Percentiles rank a stretch among this genome's conserved stretches.
These are phyloP conservation scores for Rhizomucor miehei DNA, from an alignment of 371 early-diverging fungal species.

Conservation along the genomic window DNA sequence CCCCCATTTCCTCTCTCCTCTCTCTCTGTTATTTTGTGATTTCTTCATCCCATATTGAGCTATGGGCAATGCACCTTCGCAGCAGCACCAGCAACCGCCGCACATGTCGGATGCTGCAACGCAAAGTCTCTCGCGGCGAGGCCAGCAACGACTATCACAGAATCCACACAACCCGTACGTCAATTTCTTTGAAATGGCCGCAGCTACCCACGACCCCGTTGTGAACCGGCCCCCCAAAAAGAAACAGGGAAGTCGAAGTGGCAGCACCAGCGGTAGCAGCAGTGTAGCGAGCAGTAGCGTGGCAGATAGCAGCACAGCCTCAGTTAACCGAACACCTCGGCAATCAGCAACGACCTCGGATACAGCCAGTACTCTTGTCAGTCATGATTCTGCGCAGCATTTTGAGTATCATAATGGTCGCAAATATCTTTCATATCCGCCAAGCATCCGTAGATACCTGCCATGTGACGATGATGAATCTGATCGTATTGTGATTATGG, in stretches of 20 bases:
- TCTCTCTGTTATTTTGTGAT: conserved; percentile 1
- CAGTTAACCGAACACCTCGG: not conserved
- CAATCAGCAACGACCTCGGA: conserved; percentile 7
- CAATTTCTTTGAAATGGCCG: conserved; percentile 20
- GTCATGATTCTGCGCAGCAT: too few relatives aligned
- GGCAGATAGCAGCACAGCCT: conserved; percentile 7
- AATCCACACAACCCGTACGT: conserved; percentile 7
- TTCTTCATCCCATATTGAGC: conserved; percentile 1
- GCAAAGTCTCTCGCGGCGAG: conserved; percentile 14
- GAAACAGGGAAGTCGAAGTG: conserved; percentile 2
- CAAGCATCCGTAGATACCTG: conserved; percentile 9
- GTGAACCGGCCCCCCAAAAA: conserved; percentile 9
- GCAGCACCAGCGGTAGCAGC: conserved; percentile 6
- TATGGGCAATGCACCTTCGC: conserved; percentile 24
- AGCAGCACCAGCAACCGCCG: conserved; percentile 2
- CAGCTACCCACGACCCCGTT: conserved; percentile 6
- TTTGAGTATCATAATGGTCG: conserved; percentile 1
- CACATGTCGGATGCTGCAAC: conserved; percentile 11
- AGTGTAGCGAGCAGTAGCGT: conserved; percentile 1
- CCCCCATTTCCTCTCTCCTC: not conserved
- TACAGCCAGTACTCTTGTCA: not conserved
- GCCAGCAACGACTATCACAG: conserved; percentile 22
- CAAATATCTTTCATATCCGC: conserved; percentile 10
- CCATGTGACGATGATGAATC: conserved; percentile 43
- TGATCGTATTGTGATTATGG: conserved; percentile 39